Evolutionary conservation across 2,329 filamentous ascomycete genomes (phyloP).

Genomic region (Fusarium palustre): DNA sequence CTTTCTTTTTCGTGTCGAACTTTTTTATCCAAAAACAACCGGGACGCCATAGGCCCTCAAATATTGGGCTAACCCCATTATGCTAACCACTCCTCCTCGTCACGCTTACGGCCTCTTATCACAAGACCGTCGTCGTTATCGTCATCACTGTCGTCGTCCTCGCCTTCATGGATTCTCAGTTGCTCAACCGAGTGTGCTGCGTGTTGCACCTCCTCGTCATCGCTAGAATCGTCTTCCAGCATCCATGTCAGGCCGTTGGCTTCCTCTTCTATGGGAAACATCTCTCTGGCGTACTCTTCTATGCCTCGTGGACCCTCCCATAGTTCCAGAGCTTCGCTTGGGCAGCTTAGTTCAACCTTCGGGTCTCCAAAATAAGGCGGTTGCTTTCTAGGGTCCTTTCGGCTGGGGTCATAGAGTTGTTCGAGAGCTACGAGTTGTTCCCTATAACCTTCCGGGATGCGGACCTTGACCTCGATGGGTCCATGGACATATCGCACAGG

Average conservation of each 20-base stretch:
- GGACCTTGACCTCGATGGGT: slow-evolving; percentile 85
- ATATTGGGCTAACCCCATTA: slow-evolving; percentile 44
- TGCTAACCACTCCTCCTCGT: slow-evolving; percentile 71
- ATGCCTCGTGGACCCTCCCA: slow-evolving; percentile 94
- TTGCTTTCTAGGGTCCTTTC: slow-evolving; percentile 65
- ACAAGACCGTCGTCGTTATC: slow-evolving; percentile 69
- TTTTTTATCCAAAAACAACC: slow-evolving; percentile 21
- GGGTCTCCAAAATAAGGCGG: slow-evolving; percentile 72
- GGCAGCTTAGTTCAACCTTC: slow-evolving; percentile 71
- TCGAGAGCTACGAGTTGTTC: slow-evolving; percentile 82
- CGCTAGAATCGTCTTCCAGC: slow-evolving; percentile 66
- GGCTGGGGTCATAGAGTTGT: slow-evolving; percentile 66
- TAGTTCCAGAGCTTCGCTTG: slow-evolving; percentile 79
- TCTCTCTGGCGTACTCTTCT: slow-evolving; percentile 94
- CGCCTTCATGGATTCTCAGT: slow-evolving; percentile 56
- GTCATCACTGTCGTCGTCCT: slow-evolving; percentile 61
- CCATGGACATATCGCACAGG: slow-evolving; percentile 82
- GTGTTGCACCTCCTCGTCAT: slow-evolving; percentile 53
- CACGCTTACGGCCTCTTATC: slow-evolving; percentile 67
- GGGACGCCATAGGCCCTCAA: neutral
- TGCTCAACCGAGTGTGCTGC: slow-evolving; percentile 55
- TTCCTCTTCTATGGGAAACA: slow-evolving; percentile 93
- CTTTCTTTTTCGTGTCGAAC: slow-evolving; percentile 25
- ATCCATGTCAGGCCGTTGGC: slow-evolving; percentile 97
- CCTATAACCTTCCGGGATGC: slow-evolving; percentile 87